Evolutionary conservation across 2,329 filamentous ascomycete genomes (phyloP), one percentile per base, ranked within the genome.

Genomic region (Parafenestella ontariensis): DNA sequence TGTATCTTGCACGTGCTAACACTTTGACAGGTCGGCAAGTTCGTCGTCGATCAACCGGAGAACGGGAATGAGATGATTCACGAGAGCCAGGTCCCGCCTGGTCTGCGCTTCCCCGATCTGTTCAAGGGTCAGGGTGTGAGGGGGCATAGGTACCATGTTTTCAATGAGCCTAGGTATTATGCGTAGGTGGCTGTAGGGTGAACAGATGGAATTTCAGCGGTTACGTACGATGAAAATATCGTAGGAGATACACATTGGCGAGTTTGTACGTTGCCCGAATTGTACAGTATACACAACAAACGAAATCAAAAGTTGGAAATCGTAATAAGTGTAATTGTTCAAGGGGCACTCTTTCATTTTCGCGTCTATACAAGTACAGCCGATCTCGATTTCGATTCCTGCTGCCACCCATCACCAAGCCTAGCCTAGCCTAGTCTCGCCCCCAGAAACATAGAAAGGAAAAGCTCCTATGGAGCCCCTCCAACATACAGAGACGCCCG

Each of bases 141-240:
- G 55, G 95, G 91, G 4, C 95, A 99, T 77, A 80, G 83, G 56
- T 99, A 98, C 77, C 95, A 99, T 76, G 95, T 98, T 26, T 98
- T 99, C 77, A 85, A 96, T 65, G 91, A 96, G 64, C 74, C 74
- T 11, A 64, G 72, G 50, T 76, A 74, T 46, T 75, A 66, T 58
- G 69, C 65, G 31, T 73, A 57, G 52, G 34, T 10, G 11, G 17
- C 37, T 52, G 31, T 41, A 40, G 29, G 33, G 17, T n/a, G n/a
- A n/a, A n/a, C n/a, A n/a, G n/a, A n/a, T n/a, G n/a, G n/a, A n/a
- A n/a, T n/a, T n/a, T n/a, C n/a, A n/a, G 36, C 5, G 36, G 36
- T 5, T 4, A 20, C 11, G 36, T 18, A 39, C 17, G 17, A 34
- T 18, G 20, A 39, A 37, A n/a, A 20, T 20, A 5, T 15, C 17